phyloP scores from a whole-genome alignment of 192 early-diverging fungal genomes.

The Coemansia pectinata region DNA sequence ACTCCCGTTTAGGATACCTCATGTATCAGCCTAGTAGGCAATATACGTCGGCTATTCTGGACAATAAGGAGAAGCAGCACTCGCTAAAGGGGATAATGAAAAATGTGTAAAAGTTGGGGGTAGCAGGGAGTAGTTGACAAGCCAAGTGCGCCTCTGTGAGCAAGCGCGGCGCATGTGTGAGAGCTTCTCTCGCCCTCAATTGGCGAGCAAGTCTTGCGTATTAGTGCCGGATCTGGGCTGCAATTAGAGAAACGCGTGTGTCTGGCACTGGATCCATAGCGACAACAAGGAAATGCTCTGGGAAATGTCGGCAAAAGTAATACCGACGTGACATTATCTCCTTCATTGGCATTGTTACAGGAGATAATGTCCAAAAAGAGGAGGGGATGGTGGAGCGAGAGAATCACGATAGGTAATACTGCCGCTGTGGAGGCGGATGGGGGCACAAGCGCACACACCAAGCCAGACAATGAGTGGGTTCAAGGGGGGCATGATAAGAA shows the following conservation, averaged over 20 bases:
- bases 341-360: slow-evolving; percentile 1
- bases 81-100: background rate
- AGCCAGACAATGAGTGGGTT: background rate
- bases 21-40: background rate
- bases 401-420: slow-evolving; percentile 10
- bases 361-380: background rate
- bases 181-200: background rate
- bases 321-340: slow-evolving; percentile 8
- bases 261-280: background rate
- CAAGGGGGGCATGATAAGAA: slow-evolving; percentile 2
- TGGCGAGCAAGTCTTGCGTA: background rate
- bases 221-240: background rate
- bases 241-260: background rate
- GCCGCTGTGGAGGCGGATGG: slow-evolving; percentile 12
- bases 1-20: slow-evolving; percentile 6
- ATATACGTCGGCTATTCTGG: background rate
- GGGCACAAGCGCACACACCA: background rate
- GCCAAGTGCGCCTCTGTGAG: slow-evolving; percentile 1
- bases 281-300: slow-evolving; percentile 1
- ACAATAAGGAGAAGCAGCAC: background rate
- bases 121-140: slow-evolving; percentile 1
- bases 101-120: background rate
- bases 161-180: background rate
- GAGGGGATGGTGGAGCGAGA: background rate
- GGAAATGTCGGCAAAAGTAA: slow-evolving; percentile 9